Evolutionary conservation across 768 basidiomycete genomes (phyloP), one percentile per base, ranked within the genome.

Genomic region (Rhizopogon vesiculosus): DNA sequence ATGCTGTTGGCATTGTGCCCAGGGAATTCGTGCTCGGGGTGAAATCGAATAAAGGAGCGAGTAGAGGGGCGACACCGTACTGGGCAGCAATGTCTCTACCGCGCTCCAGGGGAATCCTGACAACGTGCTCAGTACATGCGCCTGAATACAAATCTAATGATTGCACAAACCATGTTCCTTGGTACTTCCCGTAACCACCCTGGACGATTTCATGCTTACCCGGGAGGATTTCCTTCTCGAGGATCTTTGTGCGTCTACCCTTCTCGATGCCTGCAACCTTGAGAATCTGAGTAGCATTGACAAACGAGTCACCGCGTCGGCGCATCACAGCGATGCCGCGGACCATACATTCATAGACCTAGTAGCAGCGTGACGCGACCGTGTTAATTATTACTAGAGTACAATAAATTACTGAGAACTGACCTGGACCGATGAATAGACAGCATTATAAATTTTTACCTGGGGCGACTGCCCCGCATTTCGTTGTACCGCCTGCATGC

Each of bases 241-340:
- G 77, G 53, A 98, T 97, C 81, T 98, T 98, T 15, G 96, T 98
- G 41, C 97, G 82, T 43, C 89, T 84, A 1, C 94, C 94, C 72
- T 99, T 99, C 76, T 96, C 93, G 58, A 98, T 90, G 42, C 97
- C 97, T 6, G 96, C 95, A 40, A 99, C 96, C 74, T 99, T 99
- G 62, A 99, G 84, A 59, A 99, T 98, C 72, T 99, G 97, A 2
- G 97, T 98, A 63, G 97, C 97, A 77, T 99, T 99, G 61, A 99
- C 91, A 69, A 82, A 98, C 64, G 92, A 93, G 73, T 98, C 97
- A 51, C 84, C 84, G 64, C 94, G 85, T 67, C 97, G 79, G 51
- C 96, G 86, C 97, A 99, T 99, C 62, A 99, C 96, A 1, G 96
- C 96, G 67, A 98, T 98, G 40, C 95, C 95, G 65, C 96, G 83